phyloP scores from a whole-genome alignment of 768 basidiomycete genomes.

The Pisolithus microcarpus region DNA sequence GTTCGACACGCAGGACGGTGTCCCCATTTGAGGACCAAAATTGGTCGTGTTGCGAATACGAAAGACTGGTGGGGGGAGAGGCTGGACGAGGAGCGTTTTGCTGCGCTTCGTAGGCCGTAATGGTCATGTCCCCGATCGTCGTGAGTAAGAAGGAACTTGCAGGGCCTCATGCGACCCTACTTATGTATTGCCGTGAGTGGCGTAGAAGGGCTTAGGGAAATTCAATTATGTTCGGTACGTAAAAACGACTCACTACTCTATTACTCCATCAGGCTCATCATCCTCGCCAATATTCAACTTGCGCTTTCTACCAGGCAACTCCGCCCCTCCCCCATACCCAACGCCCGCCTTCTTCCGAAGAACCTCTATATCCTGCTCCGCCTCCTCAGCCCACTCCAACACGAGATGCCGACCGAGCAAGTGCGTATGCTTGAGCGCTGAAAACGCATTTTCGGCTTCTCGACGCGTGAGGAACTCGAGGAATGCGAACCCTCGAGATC shows the following conservation, averaged over 20 bases:
- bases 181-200: too few species aligned
- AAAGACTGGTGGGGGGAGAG: not conserved
- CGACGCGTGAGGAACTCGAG: constrained; percentile 85
- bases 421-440: constrained; percentile 86
- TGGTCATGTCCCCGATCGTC: not conserved
- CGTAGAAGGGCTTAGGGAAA: too few species aligned
- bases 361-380: constrained; percentile 67
- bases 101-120: constrained; percentile 1
- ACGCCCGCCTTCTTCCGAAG: constrained; percentile 76
- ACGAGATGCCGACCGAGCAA: constrained; percentile 93
- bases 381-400: constrained; percentile 88
- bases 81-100: not conserved
- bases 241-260: not conserved
- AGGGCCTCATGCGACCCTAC: too few species aligned
- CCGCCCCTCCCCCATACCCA: constrained; percentile 62
- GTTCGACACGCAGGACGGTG: constrained; percentile 23
- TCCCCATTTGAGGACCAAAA: constrained; percentile 34
- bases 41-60: not conserved
- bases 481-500: constrained; percentile 93
- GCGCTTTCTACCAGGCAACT: constrained; percentile 67
- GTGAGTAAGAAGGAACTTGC: too few species aligned
- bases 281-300: constrained; percentile 53
- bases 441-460: constrained; percentile 87
- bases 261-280: constrained; percentile 18
- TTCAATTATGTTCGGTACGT: too few species aligned